Percentiles rank a stretch among this genome's conserved stretches.
These are phyloP conservation scores for Alliaria petiolata DNA, from an alignment of 345 rosid genomes.

Conservation along the genomic window DNA sequence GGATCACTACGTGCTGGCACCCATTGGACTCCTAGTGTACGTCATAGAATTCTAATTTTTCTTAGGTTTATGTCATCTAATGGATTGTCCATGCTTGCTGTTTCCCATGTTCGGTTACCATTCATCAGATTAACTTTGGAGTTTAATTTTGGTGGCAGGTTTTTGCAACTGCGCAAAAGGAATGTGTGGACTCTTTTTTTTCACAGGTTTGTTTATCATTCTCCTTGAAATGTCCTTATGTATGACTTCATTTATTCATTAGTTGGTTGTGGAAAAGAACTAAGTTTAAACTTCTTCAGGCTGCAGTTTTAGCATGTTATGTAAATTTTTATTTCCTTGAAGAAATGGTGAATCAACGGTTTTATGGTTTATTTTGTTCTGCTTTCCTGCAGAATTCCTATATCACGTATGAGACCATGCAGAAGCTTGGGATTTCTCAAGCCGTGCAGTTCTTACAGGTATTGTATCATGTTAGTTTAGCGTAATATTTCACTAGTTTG, in stretches of 20 bases:
- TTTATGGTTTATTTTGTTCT: constrained; percentile 14
- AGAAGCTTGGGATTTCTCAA: constrained; percentile 88
- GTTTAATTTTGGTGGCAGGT: constrained; percentile 47
- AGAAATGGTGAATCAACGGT: neutral
- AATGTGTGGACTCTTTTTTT: constrained; percentile 84
- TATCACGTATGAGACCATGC: constrained; percentile 67
- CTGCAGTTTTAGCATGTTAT: neutral
- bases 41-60: constrained; percentile 27
- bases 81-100: constrained; percentile 11
- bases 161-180: constrained; percentile 86
- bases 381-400: constrained; percentile 67
- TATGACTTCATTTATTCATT: neutral
- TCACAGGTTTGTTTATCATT: constrained; percentile 64
- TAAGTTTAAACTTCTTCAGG: neutral
- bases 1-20: constrained; percentile 97
- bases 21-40: constrained; percentile 94
- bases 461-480: constrained; percentile 25
- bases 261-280: neutral
- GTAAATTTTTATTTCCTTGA: constrained; percentile 4
- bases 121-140: neutral
- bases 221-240: neutral
- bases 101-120: neutral
- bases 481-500: constrained; percentile 3
- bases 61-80: constrained; percentile 1
- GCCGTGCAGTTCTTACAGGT: constrained; percentile 93